Base-by-base conservation (phyloP, 129 eudicot genomes). In the Lactuca sativa region DNA sequence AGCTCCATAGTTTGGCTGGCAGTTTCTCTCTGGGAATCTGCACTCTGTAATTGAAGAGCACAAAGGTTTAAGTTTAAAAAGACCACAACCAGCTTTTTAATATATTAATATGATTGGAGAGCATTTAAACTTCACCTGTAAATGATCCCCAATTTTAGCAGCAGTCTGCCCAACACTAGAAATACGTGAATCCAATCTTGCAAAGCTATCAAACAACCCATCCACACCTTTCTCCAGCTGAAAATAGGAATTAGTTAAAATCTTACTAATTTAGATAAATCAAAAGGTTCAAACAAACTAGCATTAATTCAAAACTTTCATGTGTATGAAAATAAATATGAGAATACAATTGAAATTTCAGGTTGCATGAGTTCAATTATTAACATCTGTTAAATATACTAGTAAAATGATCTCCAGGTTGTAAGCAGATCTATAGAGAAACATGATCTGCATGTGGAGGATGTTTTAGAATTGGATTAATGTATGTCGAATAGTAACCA, bases 151-250 rank as follows among this genome's bases (percentile, higher is more conserved):
- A 49, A 95, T 95, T 79, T 90, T 90, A 63, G 99, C 99, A 77
- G 99, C 99, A 34, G 97, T 95, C 72, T 95, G 99, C 8, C 99
- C 99, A 86, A 95, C 99, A 77, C 97, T 95, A 64, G 97, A 95
- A 70, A 95, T 95, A 43, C 99, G 99, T 38, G 99, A 81, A 90
- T 95, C 97, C 85, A 95, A 72, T 74, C 95, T 87, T 67, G 96
- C 97, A 73, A 95, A 95, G 80, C 97, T 95, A 75, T 69, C 92
- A 82, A 95, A 95, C 86, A 95, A 84, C 73, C 99, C 97, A 77
- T 95, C 97, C 60, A 95, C 99, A 67, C 99, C 99, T 84, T 87
- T 95, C 66, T 90, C 97, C 41, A 95, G 86, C 99, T 90, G 89
- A 77, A 77, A 78, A 59, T 7, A 3, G 33, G 64, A 61, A 80